Base-by-base conservation (phyloP, 1,284 basidiomycete species). In the Leccinum fallax region DNA sequence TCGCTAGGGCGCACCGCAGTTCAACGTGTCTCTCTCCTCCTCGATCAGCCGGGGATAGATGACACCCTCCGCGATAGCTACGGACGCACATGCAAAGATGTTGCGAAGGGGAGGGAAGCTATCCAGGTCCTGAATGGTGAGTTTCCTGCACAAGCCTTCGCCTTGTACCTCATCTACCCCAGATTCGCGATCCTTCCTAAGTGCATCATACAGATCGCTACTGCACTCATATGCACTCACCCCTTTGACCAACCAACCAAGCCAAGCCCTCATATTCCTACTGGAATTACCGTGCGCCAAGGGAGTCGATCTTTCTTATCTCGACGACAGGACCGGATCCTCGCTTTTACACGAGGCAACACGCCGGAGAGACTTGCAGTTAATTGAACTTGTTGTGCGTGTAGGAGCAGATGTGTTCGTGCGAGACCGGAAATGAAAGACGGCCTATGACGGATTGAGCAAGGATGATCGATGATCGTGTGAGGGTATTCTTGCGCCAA, bases 401-500 rank as follows among this genome's bases (percentile, higher is more conserved):
- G 89, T 89, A 11, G 95, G 95, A 1, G 95, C 93, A 0, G 95
- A 97, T 72, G 92, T 97, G 1, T 96, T 97, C 68, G 90, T 92
- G 2, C 83, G 95, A 6, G 93, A 98, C 76, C 82, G 87, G 36
- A 83, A 80, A 58, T 94, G 95, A 9, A 88, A 88, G 70, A 83
- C 89, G 63, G 88, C 93, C 0, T 82, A 88, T 56, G 94, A 97
- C 70, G 83, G 80, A 32, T 77, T 74, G 55, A 87, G 83, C 16
- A 90, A 88, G 72, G 28, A 28, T 28, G 28, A 28, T 28, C 28
- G 88, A 95, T 66, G 93, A 97, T 69, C 83, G 89, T 38, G 90
- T 97, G 62, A 85, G 88, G 64, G 90, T 89, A 1, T 95, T 96
- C 67, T 76, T 98, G 63, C 81, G 89, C 58, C 94, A 97, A 78